Conservation (phyloP, 257 asterid species). For the Lycium ferocissimum region DNA sequence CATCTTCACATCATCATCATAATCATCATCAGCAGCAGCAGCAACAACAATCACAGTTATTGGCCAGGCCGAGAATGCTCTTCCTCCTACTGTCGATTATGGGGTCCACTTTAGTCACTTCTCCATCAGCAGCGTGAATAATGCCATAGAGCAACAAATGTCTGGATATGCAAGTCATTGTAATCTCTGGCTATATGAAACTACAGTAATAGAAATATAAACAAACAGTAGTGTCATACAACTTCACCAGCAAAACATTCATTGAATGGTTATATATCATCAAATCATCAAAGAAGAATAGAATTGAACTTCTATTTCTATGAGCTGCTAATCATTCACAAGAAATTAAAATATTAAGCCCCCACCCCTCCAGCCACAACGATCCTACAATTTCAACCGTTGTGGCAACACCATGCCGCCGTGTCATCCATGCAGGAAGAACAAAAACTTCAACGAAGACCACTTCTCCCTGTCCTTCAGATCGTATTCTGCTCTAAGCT, state of each 20-base stretch:
- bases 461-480: slow-evolving; percentile 32
- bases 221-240: slow-evolving; percentile 4
- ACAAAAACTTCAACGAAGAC: background rate
- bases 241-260: slow-evolving; percentile 23
- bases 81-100: no score
- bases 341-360: background rate
- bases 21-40: no score
- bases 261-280: background rate
- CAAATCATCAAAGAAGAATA: slow-evolving; percentile 22
- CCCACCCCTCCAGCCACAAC: background rate
- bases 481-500: slow-evolving; percentile 30
- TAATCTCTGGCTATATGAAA: slow-evolving; percentile 20
- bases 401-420: background rate
- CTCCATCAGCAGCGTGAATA: no score
- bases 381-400: background rate
- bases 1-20: no score
- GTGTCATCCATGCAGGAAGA: slow-evolving; percentile 21
- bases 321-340: slow-evolving; percentile 27
- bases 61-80: no score
- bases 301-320: slow-evolving; percentile 6
- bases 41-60: no score
- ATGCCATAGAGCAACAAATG: background rate
- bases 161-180: slow-evolving; percentile 2
- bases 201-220: background rate
- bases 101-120: no score